A percentile compares a stretch with the other conserved stretches of the same genome.
Evolutionary conservation across 1,284 basidiomycete species (phyloP).

Genomic region (Meira miltonrushii): DNA sequence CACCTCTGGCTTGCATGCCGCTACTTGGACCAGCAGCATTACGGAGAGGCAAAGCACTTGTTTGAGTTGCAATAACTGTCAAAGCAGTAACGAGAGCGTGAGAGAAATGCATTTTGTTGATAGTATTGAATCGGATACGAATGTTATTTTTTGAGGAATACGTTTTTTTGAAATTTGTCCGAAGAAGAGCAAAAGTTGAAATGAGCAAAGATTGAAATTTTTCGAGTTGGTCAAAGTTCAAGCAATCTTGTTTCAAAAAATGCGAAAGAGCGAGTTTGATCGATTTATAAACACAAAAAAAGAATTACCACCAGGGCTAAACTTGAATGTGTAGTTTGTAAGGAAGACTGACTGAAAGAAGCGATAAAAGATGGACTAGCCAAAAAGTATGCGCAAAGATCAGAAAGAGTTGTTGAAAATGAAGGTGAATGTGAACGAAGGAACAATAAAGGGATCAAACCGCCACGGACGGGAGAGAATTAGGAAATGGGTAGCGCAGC

Average conservation of each 20-base stretch:
- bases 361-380: too few species aligned
- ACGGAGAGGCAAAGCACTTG: slow-evolving; percentile 1
- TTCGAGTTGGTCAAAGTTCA: too few species aligned
- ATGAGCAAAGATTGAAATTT: too few species aligned
- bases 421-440: not conserved
- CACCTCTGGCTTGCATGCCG: slow-evolving; percentile 3
- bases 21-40: slow-evolving; percentile 1
- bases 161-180: too few species aligned
- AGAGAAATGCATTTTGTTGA: slow-evolving; percentile 25
- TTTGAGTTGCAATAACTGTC: slow-evolving; percentile 25
- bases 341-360: not conserved
- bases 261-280: too few species aligned
- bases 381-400: not conserved
- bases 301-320: too few species aligned
- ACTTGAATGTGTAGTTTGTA: not conserved
- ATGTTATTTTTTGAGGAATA: too few species aligned
- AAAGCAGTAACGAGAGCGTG: slow-evolving; percentile 31
- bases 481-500: not conserved
- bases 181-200: too few species aligned
- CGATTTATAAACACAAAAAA: too few species aligned
- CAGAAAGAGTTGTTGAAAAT: not conserved
- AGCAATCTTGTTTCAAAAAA: too few species aligned
- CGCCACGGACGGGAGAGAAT: not conserved
- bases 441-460: not conserved
- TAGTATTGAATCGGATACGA: not conserved